Evolutionary conservation across 2,329 filamentous ascomycete genomes (phyloP).

Genomic region (Shiraia bambusicola): DNA sequence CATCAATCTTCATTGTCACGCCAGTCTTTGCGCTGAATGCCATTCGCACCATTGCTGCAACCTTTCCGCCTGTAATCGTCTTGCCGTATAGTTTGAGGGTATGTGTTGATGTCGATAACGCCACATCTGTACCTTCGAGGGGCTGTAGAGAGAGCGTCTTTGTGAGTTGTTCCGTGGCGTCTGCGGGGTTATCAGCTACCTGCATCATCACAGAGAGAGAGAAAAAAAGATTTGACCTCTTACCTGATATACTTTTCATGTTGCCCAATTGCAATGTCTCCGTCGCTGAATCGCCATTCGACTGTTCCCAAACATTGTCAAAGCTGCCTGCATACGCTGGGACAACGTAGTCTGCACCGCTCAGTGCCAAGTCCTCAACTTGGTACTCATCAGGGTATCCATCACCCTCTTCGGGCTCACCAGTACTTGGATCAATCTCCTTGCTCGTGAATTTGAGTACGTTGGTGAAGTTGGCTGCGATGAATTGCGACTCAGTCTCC

Average conservation of each 20-base stretch:
- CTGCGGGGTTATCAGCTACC: slow-evolving; percentile 49
- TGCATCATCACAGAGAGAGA: neutral
- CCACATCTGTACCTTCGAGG: slow-evolving; percentile 89
- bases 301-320: slow-evolving; percentile 91
- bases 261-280: slow-evolving; percentile 87
- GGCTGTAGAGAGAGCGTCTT: slow-evolving; percentile 88
- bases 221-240: slow-evolving; percentile 34
- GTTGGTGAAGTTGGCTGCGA: slow-evolving; percentile 83
- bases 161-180: slow-evolving; percentile 88
- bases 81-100: slow-evolving; percentile 95
- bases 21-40: slow-evolving; percentile 89
- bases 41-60: slow-evolving; percentile 87
- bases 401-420: slow-evolving; percentile 77
- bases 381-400: slow-evolving; percentile 99
- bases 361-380: slow-evolving; percentile 87
- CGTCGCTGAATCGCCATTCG: slow-evolving; percentile 84
- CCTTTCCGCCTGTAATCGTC: slow-evolving; percentile 85
- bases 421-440: slow-evolving; percentile 93
- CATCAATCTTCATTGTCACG: slow-evolving; percentile 93
- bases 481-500: slow-evolving; percentile 73
- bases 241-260: slow-evolving; percentile 91
- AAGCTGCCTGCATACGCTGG: slow-evolving; percentile 95
- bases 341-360: slow-evolving; percentile 89
- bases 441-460: slow-evolving; percentile 96
- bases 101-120: slow-evolving; percentile 84